These are phyloP conservation scores for Rhodotorula sp. DNA, from an alignment of 1,284 basidiomycete species.

Conservation along the genomic window DNA sequence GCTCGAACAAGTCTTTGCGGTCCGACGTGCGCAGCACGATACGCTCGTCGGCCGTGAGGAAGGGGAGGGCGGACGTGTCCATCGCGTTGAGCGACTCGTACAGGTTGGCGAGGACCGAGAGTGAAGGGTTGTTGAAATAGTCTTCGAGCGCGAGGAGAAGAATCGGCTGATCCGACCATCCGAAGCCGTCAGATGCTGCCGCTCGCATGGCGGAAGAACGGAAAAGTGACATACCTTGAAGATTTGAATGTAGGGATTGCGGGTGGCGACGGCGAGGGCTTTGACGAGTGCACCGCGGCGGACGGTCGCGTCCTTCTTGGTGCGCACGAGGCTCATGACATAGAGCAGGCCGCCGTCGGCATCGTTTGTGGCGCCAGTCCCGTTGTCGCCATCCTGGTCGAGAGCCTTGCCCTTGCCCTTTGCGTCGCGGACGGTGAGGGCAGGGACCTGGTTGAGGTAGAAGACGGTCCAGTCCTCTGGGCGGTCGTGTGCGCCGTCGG, in stretches of 20 bases:
- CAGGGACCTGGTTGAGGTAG: conserved; percentile 89
- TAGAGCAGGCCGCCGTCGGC: conserved; percentile 66
- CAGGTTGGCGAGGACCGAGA: conserved; percentile 80
- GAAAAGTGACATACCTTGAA: conserved; percentile 72
- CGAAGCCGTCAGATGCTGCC: neutral
- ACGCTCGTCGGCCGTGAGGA: conserved; percentile 76
- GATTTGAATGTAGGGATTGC: conserved; percentile 93
- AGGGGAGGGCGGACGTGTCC: conserved; percentile 77
- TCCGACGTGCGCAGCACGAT: conserved; percentile 86
- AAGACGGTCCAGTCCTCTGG: conserved; percentile 98
- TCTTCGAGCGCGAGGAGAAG: conserved; percentile 92
- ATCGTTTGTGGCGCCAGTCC: too few relatives aligned
- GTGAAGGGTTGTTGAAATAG: conserved; percentile 84
- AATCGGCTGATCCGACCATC: conserved; percentile 64
- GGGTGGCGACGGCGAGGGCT: conserved; percentile 92
- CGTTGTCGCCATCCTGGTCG: neutral
- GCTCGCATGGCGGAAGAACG: too few relatives aligned
- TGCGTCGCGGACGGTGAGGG: conserved; percentile 71
- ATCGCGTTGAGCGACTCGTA: conserved; percentile 93
- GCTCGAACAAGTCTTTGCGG: conserved; percentile 85
- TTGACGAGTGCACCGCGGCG: conserved; percentile 91
- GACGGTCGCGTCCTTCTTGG: conserved; percentile 85
- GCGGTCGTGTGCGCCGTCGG: conserved; percentile 92
- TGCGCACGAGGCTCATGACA: conserved; percentile 91
- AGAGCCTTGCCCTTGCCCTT: conserved; percentile 10